Conservation (phyloP, 768 basidiomycete species). For the Coprinellus micaceus region DNA sequence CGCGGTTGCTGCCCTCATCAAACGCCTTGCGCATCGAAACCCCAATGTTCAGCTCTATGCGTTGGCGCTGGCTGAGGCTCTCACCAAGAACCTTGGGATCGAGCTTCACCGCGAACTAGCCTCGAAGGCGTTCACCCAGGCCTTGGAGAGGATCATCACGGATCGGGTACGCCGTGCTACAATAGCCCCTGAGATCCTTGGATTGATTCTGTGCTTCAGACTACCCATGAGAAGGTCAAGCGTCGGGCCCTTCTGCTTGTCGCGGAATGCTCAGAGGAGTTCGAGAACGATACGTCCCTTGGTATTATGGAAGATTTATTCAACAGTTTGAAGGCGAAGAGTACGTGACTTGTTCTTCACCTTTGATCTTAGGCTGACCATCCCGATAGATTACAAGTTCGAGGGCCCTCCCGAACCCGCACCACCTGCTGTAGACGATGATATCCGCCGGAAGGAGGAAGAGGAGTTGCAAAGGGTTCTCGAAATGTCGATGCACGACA, state of each 20-base stretch:
- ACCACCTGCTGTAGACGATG: conserved; percentile 73
- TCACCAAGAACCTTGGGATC: conserved; percentile 88
- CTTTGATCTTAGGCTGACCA: too few species aligned
- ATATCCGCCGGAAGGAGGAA: conserved; percentile 79
- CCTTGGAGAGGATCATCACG: conserved; percentile 78
- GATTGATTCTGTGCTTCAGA: conserved; percentile 41
- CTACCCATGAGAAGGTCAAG: conserved; percentile 88
- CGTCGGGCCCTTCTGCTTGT: conserved; percentile 68
- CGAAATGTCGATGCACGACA: conserved; percentile 90
- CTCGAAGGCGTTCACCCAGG: conserved; percentile 85
- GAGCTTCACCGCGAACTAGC: conserved; percentile 83
- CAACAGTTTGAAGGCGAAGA: conserved; percentile 75
- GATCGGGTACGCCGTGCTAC: conserved; percentile 64
- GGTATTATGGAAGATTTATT: conserved; percentile 92
- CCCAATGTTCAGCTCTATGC: conserved; percentile 96
- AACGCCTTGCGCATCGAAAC: conserved; percentile 89
- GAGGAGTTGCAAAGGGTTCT: conserved; percentile 92
- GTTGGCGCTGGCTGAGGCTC: conserved; percentile 79
- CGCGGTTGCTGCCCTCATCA: conserved; percentile 79
- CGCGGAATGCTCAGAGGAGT: conserved; percentile 81
- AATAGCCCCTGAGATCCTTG: neutral
- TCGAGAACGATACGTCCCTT: conserved; percentile 72
- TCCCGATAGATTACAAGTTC: conserved; percentile 82
- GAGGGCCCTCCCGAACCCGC: conserved; percentile 57
- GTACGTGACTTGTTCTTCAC: conserved; percentile 35